phyloP scores from a whole-genome alignment of 768 basidiomycete genomes.

The Mycena galericulata region DNA sequence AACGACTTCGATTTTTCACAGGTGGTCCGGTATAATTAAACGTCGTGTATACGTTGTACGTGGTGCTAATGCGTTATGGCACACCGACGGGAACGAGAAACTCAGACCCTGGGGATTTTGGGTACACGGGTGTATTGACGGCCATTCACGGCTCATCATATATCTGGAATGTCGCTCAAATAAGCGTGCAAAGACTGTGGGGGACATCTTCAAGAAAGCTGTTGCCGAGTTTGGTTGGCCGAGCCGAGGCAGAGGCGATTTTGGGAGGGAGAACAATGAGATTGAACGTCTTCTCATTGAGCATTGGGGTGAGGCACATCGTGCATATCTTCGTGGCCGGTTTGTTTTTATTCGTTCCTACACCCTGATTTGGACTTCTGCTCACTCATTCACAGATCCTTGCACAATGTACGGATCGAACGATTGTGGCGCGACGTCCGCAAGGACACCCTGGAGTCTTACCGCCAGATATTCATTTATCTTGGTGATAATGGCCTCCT shows the following conservation, averaged over 20 bases:
- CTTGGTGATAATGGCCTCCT: constrained; percentile 41
- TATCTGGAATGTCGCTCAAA: background rate
- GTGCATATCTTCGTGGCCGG: background rate
- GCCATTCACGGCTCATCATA: background rate
- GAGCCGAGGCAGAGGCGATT: background rate
- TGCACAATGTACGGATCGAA: constrained; percentile 44
- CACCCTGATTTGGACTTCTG: background rate
- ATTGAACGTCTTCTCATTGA: background rate
- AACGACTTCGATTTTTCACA: background rate
- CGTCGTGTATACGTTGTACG: background rate
- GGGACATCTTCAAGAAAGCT: background rate
- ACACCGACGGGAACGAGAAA: constrained; percentile 7
- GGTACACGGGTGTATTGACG: constrained; percentile 4
- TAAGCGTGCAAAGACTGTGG: background rate
- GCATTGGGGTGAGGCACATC: constrained; percentile 34
- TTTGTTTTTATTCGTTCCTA: background rate
- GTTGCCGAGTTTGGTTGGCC: background rate
- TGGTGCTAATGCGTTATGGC: constrained; percentile 1
- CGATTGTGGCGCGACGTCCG: constrained; percentile 41
- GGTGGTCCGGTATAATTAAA: background rate
- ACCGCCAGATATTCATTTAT: constrained; percentile 41
- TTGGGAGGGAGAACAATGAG: background rate
- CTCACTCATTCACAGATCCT: constrained; percentile 33
- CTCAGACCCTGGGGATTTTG: constrained; percentile 3
- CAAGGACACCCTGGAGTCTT: constrained; percentile 43